Conservation (phyloP, 2,329 filamentous ascomycete genomes). For the Colletotrichum cuscutae region DNA sequence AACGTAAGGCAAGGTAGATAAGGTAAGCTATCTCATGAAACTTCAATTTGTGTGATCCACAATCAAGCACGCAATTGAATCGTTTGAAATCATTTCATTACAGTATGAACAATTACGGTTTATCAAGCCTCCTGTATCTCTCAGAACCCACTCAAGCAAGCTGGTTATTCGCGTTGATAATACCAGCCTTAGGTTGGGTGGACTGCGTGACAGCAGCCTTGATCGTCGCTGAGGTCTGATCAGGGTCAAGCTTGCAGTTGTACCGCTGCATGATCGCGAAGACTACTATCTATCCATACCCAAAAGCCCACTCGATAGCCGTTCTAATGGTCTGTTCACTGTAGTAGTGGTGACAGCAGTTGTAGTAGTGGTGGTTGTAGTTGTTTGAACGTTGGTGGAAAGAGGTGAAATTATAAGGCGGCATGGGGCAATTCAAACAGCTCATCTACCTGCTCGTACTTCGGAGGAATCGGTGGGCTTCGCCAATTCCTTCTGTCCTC, state of each 20-base stretch:
- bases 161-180: slow-evolving; percentile 73
- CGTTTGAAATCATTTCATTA: neutral
- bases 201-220: slow-evolving; percentile 89
- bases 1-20: too few species aligned
- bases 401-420: too few species aligned
- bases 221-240: slow-evolving; percentile 87
- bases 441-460: too few species aligned
- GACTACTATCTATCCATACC: slow-evolving; percentile 31
- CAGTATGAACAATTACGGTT: neutral
- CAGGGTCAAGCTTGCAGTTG: slow-evolving; percentile 68
- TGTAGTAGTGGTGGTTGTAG: too few species aligned
- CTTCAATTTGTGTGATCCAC: neutral
- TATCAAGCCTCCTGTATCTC: neutral
- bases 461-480: too few species aligned
- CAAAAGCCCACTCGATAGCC: too few species aligned
- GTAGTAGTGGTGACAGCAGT: too few species aligned
- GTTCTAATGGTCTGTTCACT: too few species aligned
- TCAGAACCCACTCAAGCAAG: slow-evolving; percentile 76
- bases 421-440: too few species aligned
- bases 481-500: too few species aligned
- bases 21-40: neutral
- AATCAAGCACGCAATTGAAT: neutral
- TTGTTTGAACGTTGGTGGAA: too few species aligned
- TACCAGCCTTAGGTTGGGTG: slow-evolving; percentile 71
- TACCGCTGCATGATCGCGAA: slow-evolving; percentile 68